Evolutionary conservation across 78 protist genomes (phyloP), one percentile per base, ranked within the genome.

Genomic region (Cavenderia fasciculata): DNA sequence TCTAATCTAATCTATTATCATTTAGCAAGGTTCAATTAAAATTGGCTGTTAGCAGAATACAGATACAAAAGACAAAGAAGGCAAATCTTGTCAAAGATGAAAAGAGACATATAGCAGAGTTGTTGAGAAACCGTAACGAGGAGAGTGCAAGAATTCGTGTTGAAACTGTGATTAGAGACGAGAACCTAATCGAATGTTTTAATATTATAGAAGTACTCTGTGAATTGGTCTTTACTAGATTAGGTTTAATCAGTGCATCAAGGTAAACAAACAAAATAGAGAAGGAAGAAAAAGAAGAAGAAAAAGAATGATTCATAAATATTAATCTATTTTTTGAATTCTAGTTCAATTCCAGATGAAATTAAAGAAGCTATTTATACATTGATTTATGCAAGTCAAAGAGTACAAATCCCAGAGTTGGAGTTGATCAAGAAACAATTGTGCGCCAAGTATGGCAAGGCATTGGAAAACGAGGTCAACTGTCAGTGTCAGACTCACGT

Each of bases 361-460:
- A 65, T 87, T 25, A 71, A 56, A 51, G 93, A 87, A 69, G 34
- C 93, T 43, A 76, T 87, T 19, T 61, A 44, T 59, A 74, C 87
- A 75, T 56, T 87, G 36, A 69, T 87, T n/a, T 87, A 87, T 76
- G 85, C 93, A 87, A 19, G 86, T 47, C 93, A 75, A 31, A 75
- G 93, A 68, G 12, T 87, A 10, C 87, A 87, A 61, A 51, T 87
- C n/a, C 85, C 85, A 74, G 93, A 87, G 33, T 87, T 87, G n/a
- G 84, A 86, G 25, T 33, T 52, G 61, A 59, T 87, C 1, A 68
- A 44, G 49, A 56, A 63, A n/a, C 93, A 87, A 56, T 49, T 87
- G 47, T 57, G 40, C 43, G 68, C 69, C 36, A 87, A 87, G 71
- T 87, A 63, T 76, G 93, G 93, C 19, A 72, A 74, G 31, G 36